phyloP scores from a whole-genome alignment of 2,329 filamentous ascomycete genomes.

The Pseudocercospora macadamiae region DNA sequence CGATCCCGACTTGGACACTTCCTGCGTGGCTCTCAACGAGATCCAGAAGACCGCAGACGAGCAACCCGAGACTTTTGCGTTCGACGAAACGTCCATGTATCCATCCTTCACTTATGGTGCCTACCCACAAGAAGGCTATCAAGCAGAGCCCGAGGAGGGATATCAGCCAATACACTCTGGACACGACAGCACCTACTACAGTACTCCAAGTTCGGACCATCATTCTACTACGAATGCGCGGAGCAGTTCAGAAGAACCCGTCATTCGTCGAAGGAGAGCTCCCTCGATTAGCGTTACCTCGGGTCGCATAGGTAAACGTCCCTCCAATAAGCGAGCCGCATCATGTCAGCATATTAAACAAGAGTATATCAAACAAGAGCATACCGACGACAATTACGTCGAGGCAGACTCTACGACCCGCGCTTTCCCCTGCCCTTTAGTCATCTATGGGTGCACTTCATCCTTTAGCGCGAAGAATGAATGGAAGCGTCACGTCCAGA shows the following conservation, averaged over 20 bases:
- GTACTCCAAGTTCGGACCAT: slow-evolving; percentile 9
- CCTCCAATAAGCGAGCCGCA: slow-evolving; percentile 17
- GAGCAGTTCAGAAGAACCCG: slow-evolving; percentile 14
- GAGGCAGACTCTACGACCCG: neutral
- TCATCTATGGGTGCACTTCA: slow-evolving; percentile 72
- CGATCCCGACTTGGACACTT: neutral
- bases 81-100: slow-evolving; percentile 13
- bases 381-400: neutral
- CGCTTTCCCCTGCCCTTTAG: slow-evolving; percentile 75
- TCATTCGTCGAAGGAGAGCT: slow-evolving; percentile 24
- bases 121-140: slow-evolving; percentile 13
- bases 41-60: slow-evolving; percentile 30
- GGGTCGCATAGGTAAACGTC: slow-evolving; percentile 23
- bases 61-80: slow-evolving; percentile 14
- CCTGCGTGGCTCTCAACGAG: slow-evolving; percentile 30
- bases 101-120: neutral
- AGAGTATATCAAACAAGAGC: neutral
- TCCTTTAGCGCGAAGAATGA: slow-evolving; percentile 86
- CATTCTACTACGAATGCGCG: neutral
- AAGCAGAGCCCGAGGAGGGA: slow-evolving; percentile 26
- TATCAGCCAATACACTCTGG: slow-evolving; percentile 27
- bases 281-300: slow-evolving; percentile 10
- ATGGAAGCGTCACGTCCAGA: slow-evolving; percentile 87
- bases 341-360: slow-evolving; percentile 9
- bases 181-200: slow-evolving; percentile 10